Base-by-base conservation (phyloP, 495 filamentous ascomycete genomes). In the Aspergillus cristatus region DNA sequence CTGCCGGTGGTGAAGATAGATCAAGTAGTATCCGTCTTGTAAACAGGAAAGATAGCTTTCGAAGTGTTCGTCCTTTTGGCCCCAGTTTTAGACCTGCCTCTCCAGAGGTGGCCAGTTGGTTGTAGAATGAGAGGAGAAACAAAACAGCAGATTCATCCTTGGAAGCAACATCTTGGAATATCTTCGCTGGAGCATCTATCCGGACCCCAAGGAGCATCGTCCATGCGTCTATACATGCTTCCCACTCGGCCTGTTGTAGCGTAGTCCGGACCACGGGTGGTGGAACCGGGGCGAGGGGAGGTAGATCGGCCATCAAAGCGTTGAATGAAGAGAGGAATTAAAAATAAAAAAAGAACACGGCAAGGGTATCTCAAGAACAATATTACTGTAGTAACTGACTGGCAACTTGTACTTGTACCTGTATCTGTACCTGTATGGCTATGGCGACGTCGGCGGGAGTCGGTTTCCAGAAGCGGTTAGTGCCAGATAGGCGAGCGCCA, bases 171-270 rank as follows among this genome's bases (percentile, higher is more conserved):
- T 51, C 44, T 35, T 45, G 28, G 41, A 86, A 83, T 2, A 70
- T 60, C 28, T 71, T 43, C 13, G 67, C 60, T 2, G 78, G 53
- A 2, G 81, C 46, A 20, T 71, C 73, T 7, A 94, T 55, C 44
- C 86, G 73, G 31, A 74, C 67, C 18, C 76, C 68, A 16, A 77
- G 53, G 3, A 93, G 63, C 7, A 73, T 51, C 14, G 80, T 58
- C 87, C 86, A 94, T 29, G 84, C 81, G 53, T 86, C 78, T 13
- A 91, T 57, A 54, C 81, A 89, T 24, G 72, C 66, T 38, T 81
- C 73, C 87, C 86, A 93, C 58, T 93, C 85, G 20, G 72, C 61
- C 1, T 78, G 71, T 7, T 70, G 62, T 22, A 93, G 68, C 39
- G 70, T 71, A 20, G 73, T 71, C 45, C 79, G 75, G 61, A 86